Percentiles rank a stretch among this genome's conserved stretches.
Evolutionary conservation across 495 filamentous ascomycete species (phyloP).

Genomic region (Lepraria neglecta): DNA sequence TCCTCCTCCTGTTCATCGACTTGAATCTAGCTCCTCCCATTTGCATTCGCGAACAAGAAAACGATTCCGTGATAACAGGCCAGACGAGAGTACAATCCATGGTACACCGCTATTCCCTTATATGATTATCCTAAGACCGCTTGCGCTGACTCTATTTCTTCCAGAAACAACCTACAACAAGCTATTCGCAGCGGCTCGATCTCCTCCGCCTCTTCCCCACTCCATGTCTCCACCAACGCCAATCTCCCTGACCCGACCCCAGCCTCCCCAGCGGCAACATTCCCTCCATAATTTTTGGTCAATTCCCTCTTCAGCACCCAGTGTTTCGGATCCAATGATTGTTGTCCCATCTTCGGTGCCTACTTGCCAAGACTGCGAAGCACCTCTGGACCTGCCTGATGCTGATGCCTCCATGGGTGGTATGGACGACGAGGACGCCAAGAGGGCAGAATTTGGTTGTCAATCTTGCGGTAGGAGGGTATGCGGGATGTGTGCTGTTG

Average conservation of each 20-base stretch:
- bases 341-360: background rate
- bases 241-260: background rate
- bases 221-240: constrained; percentile 6
- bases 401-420: constrained; percentile 18
- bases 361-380: constrained; percentile 28
- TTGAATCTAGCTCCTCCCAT: constrained; percentile 33
- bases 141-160: background rate
- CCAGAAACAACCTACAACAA: constrained; percentile 32
- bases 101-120: constrained; percentile 26
- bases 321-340: background rate
- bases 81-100: constrained; percentile 42
- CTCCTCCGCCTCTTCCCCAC: constrained; percentile 34
- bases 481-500: constrained; percentile 29
- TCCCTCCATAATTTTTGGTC: constrained; percentile 23
- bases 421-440: constrained; percentile 8
- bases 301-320: constrained; percentile 21
- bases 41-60: constrained; percentile 48
- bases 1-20: background rate
- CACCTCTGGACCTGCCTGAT: constrained; percentile 7
- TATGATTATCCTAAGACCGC: background rate
- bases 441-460: constrained; percentile 20
- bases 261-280: constrained; percentile 16
- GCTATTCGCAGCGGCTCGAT: constrained; percentile 46
- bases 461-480: constrained; percentile 23
- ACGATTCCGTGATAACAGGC: constrained; percentile 46